Evolutionary conservation across 169 alveolate species (phyloP).

Genomic region (Plasmodium gonderi): DNA sequence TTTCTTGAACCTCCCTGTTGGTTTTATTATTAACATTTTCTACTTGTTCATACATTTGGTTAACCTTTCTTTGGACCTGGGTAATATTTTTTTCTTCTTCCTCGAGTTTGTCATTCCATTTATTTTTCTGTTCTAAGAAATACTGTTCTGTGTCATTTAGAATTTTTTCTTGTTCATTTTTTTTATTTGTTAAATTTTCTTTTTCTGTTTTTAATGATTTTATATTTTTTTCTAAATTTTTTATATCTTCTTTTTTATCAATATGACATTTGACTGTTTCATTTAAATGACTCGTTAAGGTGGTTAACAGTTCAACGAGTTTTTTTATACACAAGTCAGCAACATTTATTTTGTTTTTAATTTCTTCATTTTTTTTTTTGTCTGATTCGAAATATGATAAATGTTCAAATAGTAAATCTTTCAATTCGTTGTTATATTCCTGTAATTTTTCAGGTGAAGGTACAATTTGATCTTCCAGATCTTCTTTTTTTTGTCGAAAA

Average conservation of each 20-base stretch:
- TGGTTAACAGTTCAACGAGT: conserved; percentile 34
- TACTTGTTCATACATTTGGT: conserved; percentile 24
- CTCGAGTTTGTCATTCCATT: conserved; percentile 56
- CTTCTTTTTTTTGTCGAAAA: conserved; percentile 73
- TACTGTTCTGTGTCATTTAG: conserved; percentile 34
- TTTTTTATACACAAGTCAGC: conserved; percentile 66
- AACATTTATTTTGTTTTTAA: conserved; percentile 54
- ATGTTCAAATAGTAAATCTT: conserved; percentile 55
- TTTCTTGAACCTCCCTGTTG: conserved; percentile 38
- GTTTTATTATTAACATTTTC: conserved; percentile 22
- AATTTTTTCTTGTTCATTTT: conserved; percentile 17
- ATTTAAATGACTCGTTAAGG: conserved; percentile 28
- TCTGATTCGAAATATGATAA: conserved; percentile 38
- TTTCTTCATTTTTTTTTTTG: conserved; percentile 73
- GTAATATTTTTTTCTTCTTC: conserved; percentile 40
- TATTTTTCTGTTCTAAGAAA: conserved; percentile 16
- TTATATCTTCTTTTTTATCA: conserved; percentile 41
- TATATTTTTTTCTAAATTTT: conserved; percentile 11
- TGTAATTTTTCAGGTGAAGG: conserved; percentile 75
- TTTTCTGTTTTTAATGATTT: conserved; percentile 36
- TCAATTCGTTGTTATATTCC: conserved; percentile 67
- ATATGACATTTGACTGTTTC: conserved; percentile 56
- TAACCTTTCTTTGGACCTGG: conserved; percentile 30
- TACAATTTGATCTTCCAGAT: conserved; percentile 70
- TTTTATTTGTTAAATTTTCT: conserved; percentile 13